Conservation (phyloP, 75 land plant species). For the Pinus tabuliformis region DNA sequence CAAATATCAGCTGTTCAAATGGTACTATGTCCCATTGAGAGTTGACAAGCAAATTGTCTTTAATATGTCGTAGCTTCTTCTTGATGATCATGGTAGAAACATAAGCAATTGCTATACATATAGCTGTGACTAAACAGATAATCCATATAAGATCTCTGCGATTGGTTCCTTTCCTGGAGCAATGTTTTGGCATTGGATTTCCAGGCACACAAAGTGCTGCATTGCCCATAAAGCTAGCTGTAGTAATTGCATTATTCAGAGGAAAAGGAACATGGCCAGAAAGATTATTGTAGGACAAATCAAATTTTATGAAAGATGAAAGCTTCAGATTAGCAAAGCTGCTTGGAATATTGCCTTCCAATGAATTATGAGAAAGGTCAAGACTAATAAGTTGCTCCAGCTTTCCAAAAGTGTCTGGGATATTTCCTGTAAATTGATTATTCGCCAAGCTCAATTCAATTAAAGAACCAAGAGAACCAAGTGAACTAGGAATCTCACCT, state of each 20-base stretch:
- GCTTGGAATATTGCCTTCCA: constrained; percentile 21
- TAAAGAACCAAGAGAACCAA: constrained; percentile 10
- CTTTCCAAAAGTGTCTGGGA: constrained; percentile 26
- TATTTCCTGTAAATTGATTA: constrained; percentile 20
- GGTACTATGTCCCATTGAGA: constrained; percentile 10
- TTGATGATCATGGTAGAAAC: constrained; percentile 1
- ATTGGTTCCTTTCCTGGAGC: not conserved
- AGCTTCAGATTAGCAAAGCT: constrained; percentile 15
- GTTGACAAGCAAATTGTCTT: not conserved
- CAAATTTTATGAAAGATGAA: constrained; percentile 13
- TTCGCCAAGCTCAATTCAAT: constrained; percentile 17
- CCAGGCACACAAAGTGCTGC: constrained; percentile 8
- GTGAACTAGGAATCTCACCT: constrained; percentile 21
- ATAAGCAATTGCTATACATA: not conserved
- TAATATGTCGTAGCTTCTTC: constrained; percentile 2
- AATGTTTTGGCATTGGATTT: not conserved
- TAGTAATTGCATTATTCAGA: constrained; percentile 17
- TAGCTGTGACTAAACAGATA: constrained; percentile 1
- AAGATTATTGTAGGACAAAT: constrained; percentile 34
- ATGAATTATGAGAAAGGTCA: constrained; percentile 31
- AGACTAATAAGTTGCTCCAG: constrained; percentile 23
- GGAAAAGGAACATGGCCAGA: constrained; percentile 26
- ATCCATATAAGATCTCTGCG: constrained; percentile 2
- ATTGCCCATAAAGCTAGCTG: constrained; percentile 22
- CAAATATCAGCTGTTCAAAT: constrained; percentile 17